phyloP scores from a whole-genome alignment of 2,329 filamentous ascomycete species.

The Epichloe sp. region DNA sequence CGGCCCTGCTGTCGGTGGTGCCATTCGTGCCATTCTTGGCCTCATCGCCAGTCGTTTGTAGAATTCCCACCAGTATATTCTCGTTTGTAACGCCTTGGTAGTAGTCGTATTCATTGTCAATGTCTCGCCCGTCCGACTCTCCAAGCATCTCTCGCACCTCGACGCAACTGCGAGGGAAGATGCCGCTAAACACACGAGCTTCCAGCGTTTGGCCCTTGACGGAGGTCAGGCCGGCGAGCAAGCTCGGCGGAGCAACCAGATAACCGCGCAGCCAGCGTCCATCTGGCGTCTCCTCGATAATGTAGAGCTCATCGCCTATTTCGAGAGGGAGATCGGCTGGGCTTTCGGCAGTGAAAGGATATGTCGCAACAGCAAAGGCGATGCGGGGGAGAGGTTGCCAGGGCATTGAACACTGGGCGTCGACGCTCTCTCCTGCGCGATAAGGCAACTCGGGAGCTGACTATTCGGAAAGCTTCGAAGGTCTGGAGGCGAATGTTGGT shows the following conservation, averaged over 20 bases:
- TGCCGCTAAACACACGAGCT: slow-evolving; percentile 93
- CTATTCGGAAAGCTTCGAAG: not conserved
- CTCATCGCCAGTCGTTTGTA: slow-evolving; percentile 31
- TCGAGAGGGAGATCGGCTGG: slow-evolving; percentile 90
- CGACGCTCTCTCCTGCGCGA: slow-evolving; percentile 7
- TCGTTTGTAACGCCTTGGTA: slow-evolving; percentile 19
- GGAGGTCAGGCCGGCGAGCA: slow-evolving; percentile 82
- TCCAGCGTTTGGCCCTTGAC: slow-evolving; percentile 87
- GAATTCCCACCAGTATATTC: slow-evolving; percentile 13
- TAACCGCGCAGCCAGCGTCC: slow-evolving; percentile 93
- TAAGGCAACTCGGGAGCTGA: not conserved
- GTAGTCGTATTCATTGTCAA: slow-evolving; percentile 30
- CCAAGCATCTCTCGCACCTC: slow-evolving; percentile 88
- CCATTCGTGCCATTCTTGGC: slow-evolving; percentile 44
- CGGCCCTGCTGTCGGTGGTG: slow-evolving; percentile 28
- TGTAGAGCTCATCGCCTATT: slow-evolving; percentile 95
- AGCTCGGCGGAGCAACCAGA: slow-evolving; percentile 81
- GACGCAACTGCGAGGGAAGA: slow-evolving; percentile 89
- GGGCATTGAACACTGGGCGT: slow-evolving; percentile 50
- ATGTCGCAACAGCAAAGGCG: slow-evolving; percentile 93
- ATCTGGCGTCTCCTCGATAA: slow-evolving; percentile 91
- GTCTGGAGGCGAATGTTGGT: not conserved
- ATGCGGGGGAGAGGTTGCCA: slow-evolving; percentile 95
- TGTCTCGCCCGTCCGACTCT: slow-evolving; percentile 47
- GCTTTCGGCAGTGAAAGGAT: slow-evolving; percentile 77